Evolutionary conservation across 2,329 filamentous ascomycete genomes (phyloP).

Genomic region (Aureobasidium uvarum): DNA sequence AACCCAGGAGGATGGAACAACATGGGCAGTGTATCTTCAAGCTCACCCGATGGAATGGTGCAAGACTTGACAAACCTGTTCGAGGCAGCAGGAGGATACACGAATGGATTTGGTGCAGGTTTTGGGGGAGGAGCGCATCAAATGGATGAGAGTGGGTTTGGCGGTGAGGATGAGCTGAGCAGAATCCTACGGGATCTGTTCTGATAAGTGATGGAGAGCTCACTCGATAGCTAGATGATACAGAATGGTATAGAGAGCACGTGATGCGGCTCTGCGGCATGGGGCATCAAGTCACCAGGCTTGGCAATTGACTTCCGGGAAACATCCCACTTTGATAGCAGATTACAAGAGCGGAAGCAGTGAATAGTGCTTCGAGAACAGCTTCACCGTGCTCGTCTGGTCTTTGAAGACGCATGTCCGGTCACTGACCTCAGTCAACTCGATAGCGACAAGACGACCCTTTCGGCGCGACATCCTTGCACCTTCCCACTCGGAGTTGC

Average conservation of each 20-base stretch:
- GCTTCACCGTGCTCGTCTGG: background rate
- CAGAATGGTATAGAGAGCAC: background rate
- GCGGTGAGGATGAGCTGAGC: conserved; percentile 59
- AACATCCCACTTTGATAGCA: conserved; percentile 21
- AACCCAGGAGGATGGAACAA: conserved; percentile 22
- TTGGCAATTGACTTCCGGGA: conserved; percentile 7
- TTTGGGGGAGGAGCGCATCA: conserved; percentile 35
- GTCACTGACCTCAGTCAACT: background rate
- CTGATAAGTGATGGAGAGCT: conserved; percentile 34
- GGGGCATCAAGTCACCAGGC: conserved; percentile 7
- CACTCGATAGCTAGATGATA: background rate
- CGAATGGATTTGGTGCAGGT: conserved; percentile 32
- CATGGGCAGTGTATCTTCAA: conserved; percentile 44
- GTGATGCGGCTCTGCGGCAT: conserved; percentile 23
- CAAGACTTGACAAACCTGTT: conserved; percentile 63
- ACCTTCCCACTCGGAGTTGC: background rate
- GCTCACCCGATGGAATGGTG: conserved; percentile 60
- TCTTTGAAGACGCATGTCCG: background rate
- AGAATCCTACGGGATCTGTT: conserved; percentile 61
- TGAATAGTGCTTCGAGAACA: background rate
- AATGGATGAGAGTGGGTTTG: conserved; percentile 41
- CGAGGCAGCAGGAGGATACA: conserved; percentile 59
- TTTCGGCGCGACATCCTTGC: background rate
- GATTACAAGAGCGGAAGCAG: background rate
- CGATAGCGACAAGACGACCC: background rate